phyloP scores from a whole-genome alignment of 306 rosid species.

The Ziziphus jujuba region DNA sequence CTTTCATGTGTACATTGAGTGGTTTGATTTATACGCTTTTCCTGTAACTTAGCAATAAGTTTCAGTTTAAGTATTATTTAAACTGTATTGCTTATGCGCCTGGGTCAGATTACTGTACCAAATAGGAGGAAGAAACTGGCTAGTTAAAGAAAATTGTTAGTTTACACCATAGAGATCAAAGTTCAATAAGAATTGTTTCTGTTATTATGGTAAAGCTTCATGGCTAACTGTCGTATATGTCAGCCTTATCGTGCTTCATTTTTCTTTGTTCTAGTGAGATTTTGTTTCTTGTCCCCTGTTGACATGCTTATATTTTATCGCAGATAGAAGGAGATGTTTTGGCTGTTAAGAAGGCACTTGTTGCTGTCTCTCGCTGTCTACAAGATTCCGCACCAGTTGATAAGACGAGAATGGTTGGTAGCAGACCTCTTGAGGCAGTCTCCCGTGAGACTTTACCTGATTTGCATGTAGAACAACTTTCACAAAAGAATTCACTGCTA shows the following conservation, averaged over 20 bases:
- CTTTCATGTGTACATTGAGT: no score
- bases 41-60: not conserved
- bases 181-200: not conserved
- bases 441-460: slow-evolving; percentile 42
- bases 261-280: not conserved
- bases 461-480: slow-evolving; percentile 48
- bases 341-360: slow-evolving; percentile 79
- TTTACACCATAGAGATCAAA: not conserved
- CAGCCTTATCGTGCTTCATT: slow-evolving; percentile 2
- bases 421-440: slow-evolving; percentile 57
- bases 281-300: not conserved
- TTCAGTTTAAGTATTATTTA: no score
- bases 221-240: not conserved
- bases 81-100: not conserved
- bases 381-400: slow-evolving; percentile 64
- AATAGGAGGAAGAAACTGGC: not conserved
- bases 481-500: slow-evolving; percentile 46
- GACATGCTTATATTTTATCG: slow-evolving; percentile 28
- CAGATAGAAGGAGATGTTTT: slow-evolving; percentile 91
- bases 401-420: slow-evolving; percentile 46
- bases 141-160: not conserved
- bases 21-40: no score
- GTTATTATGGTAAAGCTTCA: slow-evolving; percentile 19
- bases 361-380: slow-evolving; percentile 75
- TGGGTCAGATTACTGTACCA: not conserved